Conservation (phyloP, 176 grass and related monocot genomes). For the Themeda triandra region DNA sequence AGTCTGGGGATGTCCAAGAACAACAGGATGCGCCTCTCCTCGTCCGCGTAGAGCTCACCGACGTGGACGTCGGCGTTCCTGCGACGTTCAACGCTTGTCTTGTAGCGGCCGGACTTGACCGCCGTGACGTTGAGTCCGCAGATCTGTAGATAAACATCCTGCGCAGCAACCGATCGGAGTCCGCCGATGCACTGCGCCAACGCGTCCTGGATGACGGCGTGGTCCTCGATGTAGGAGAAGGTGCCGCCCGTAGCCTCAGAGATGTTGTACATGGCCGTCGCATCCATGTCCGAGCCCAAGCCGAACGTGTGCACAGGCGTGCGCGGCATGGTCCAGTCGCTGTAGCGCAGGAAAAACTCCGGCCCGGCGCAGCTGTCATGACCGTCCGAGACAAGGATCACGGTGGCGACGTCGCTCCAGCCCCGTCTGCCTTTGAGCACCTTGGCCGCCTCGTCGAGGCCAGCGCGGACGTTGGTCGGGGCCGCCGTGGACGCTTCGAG, state of each 20-base stretch:
- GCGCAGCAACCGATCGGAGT: constrained; percentile 33
- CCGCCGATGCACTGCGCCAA: constrained; percentile 56
- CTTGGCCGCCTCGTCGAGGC: not conserved
- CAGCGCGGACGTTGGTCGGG: not conserved
- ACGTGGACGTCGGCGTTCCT: not conserved
- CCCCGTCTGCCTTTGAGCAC: not conserved
- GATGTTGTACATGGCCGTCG: too few species aligned
- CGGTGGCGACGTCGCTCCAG: not conserved
- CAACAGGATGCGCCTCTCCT: not conserved
- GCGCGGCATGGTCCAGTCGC: too few species aligned
- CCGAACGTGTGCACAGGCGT: too few species aligned
- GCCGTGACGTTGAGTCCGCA: not conserved
- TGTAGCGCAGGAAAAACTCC: too few species aligned
- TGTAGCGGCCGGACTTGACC: not conserved
- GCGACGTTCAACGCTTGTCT: not conserved
- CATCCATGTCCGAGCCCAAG: too few species aligned
- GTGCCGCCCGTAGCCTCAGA: too few species aligned
- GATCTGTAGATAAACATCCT: too few species aligned
- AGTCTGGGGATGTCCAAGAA: not conserved
- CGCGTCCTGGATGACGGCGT: constrained; percentile 38
- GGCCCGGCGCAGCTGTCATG: too few species aligned
- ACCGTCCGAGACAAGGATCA: not conserved
- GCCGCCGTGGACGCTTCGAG: too few species aligned
- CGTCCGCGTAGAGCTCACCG: not conserved
- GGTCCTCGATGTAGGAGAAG: not conserved